A percentile compares a stretch with the other conserved stretches of the same genome.
Evolutionary conservation across 2,329 filamentous ascomycete species (phyloP).

Genomic region (Sclerotinia minor): DNA sequence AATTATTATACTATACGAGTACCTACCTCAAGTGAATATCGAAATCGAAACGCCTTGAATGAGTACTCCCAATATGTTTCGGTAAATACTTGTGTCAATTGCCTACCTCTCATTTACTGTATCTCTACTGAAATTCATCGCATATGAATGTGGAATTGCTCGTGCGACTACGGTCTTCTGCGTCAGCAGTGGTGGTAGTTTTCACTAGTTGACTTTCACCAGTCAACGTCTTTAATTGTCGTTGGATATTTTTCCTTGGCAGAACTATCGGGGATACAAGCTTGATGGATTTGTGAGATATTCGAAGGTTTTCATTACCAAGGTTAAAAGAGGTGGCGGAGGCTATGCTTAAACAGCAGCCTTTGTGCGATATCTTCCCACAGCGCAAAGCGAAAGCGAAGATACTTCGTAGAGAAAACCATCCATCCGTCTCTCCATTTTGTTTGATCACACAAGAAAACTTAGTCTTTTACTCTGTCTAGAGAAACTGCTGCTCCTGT

Average conservation of each 20-base stretch:
- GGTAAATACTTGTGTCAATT: not conserved
- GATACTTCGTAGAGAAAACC: not conserved
- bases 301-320: not conserved
- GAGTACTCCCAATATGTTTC: not conserved
- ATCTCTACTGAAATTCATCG: no score
- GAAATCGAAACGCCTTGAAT: not conserved
- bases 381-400: not conserved
- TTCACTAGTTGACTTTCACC: no score
- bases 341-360: not conserved
- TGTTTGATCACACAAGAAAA: not conserved
- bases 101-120: no score
- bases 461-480: not conserved
- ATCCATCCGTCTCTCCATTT: not conserved
- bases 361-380: not conserved
- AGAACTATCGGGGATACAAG: no score
- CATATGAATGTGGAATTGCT: no score
- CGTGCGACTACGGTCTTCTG: not conserved
- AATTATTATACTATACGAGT: no score
- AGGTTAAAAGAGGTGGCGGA: not conserved
- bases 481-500: no score
- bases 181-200: no score
- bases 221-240: no score
- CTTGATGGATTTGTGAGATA: no score
- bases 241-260: no score
- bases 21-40: no score